Evolutionary conservation across 2,329 filamentous ascomycete genomes (phyloP).

Genomic region (Colletotrichum sp.): DNA sequence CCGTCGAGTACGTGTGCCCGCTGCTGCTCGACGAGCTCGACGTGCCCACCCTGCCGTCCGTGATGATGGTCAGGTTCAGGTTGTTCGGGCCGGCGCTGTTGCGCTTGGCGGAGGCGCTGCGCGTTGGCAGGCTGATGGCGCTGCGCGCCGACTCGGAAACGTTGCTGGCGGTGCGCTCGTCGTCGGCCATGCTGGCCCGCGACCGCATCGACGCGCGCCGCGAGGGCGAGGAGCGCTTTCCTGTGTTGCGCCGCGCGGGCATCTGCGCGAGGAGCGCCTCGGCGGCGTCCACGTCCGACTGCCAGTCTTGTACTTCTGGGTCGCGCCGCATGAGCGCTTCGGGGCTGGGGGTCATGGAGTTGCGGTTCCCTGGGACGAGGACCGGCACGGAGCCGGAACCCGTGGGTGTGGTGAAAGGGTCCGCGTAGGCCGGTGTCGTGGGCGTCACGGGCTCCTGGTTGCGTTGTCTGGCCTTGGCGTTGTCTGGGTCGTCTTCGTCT

Average conservation of each 20-base stretch:
- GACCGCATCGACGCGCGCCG: conserved; percentile 42
- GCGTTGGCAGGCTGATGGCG: conserved; percentile 39
- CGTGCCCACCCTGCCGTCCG: conserved; percentile 9
- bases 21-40: conserved; percentile 44
- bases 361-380: conserved; percentile 36
- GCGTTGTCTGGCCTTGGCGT: conserved; percentile 3
- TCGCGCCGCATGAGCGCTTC: conserved; percentile 43
- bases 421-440: conserved; percentile 42
- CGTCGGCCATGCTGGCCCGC: conserved; percentile 39
- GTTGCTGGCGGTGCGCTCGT: conserved; percentile 60
- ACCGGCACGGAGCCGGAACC: conserved; percentile 17
- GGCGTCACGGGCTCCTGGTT: conserved; percentile 33
- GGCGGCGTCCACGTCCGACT: conserved; percentile 59
- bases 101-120: conserved; percentile 31
- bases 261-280: conserved; percentile 56
- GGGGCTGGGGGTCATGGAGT: conserved; percentile 43
- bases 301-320: conserved; percentile 64
- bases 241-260: conserved; percentile 34
- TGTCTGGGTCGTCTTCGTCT: conserved; percentile 55
- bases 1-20: conserved; percentile 55
- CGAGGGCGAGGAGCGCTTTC: conserved; percentile 40
- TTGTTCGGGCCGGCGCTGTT: background rate
- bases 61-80: conserved; percentile 24
- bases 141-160: conserved; percentile 60
- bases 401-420: conserved; percentile 57